phyloP scores from a whole-genome alignment of 208 protist genomes.

The Strigomonas culicis region DNA sequence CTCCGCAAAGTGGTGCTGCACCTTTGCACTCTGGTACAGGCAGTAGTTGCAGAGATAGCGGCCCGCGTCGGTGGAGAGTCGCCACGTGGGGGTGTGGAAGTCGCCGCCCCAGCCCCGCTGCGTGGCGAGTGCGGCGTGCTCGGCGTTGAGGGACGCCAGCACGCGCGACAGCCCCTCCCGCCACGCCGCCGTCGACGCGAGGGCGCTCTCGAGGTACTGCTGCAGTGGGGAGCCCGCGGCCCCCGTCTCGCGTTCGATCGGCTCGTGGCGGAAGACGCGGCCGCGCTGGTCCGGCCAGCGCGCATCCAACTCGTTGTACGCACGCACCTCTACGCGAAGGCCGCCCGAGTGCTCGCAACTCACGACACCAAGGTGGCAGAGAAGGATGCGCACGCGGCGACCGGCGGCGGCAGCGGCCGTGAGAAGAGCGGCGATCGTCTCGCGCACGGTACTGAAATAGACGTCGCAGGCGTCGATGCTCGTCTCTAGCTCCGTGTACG shows the following conservation, averaged over 20 bases:
- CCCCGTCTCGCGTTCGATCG: slow-evolving; percentile 28
- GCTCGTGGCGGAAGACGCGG: slow-evolving; percentile 35
- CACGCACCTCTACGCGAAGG: slow-evolving; percentile 52
- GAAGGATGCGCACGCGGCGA: slow-evolving; percentile 24
- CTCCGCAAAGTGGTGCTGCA: slow-evolving; percentile 55
- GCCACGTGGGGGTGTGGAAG: slow-evolving; percentile 30
- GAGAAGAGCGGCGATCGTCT: neutral
- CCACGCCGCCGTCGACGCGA: slow-evolving; percentile 26
- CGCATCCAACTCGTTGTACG: slow-evolving; percentile 62
- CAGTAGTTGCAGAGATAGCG: slow-evolving; percentile 73
- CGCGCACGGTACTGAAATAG: no score
- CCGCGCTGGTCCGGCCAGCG: slow-evolving; percentile 38
- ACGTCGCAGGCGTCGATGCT: slow-evolving; percentile 17
- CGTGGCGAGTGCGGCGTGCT: neutral
- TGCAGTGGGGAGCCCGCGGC: slow-evolving; percentile 24
- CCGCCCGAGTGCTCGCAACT: slow-evolving; percentile 33
- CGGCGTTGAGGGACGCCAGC: slow-evolving; percentile 18
- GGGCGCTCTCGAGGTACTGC: slow-evolving; percentile 33
- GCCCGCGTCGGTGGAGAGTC: slow-evolving; percentile 52
- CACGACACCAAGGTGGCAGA: slow-evolving; percentile 60
- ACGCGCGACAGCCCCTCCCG: slow-evolving; percentile 22
- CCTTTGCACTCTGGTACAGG: slow-evolving; percentile 44
- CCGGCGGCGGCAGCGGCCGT: neutral
- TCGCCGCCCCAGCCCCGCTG: neutral
- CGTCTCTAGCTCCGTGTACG: slow-evolving; percentile 25